Evolutionary conservation across 306 rosid species (phyloP).

Genomic region (Acacia acuminata): DNA sequence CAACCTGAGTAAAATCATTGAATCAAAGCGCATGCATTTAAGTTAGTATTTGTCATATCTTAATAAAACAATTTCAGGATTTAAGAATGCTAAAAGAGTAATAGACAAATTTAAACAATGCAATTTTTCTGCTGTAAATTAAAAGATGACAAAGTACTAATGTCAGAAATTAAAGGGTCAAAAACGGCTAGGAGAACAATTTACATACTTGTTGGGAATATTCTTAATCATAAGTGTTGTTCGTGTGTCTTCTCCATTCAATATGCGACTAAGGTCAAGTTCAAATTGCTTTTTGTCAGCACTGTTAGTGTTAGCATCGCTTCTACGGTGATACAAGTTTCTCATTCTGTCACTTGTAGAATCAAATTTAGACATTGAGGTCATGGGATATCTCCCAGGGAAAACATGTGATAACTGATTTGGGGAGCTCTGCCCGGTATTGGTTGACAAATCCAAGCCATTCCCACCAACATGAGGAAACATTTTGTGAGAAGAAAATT

Average conservation of each 20-base stretch:
- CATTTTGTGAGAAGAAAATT: conserved; percentile 54
- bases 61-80: neutral
- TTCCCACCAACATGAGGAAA: conserved; percentile 69
- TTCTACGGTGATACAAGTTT: conserved; percentile 71
- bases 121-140: conserved; percentile 3
- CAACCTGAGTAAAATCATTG: neutral
- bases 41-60: neutral
- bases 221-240: conserved; percentile 88
- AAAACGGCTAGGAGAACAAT: conserved; percentile 22
- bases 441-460: conserved; percentile 56
- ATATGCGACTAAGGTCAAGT: conserved; percentile 71
- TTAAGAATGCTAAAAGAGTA: neutral
- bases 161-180: conserved; percentile 14
- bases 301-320: conserved; percentile 60
- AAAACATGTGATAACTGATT: conserved; percentile 61
- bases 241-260: conserved; percentile 68
- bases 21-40: neutral
- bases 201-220: conserved; percentile 81
- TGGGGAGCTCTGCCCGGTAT: conserved; percentile 60
- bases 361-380: conserved; percentile 66
- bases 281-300: conserved; percentile 78
- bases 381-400: conserved; percentile 67
- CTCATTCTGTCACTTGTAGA: conserved; percentile 69
- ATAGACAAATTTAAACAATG: conserved; percentile 1
- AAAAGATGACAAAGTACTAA: conserved; percentile 25